Conservation (phyloP, 208 protist species). For the Blechomonas ayalai region DNA sequence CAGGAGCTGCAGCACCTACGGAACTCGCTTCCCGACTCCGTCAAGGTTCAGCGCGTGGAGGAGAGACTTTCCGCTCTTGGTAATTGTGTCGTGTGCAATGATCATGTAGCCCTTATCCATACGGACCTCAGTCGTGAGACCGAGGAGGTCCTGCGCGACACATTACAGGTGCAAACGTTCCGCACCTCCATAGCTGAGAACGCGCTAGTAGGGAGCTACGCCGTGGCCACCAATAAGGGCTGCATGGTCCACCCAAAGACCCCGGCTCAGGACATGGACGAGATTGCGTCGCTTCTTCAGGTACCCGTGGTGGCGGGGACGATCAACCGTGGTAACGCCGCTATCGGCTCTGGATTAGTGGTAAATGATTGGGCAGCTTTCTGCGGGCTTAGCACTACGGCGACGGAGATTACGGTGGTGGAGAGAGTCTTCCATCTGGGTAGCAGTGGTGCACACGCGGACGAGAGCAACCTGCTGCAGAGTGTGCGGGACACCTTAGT, state of each 20-base stretch:
- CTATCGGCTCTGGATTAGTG: constrained; percentile 92
- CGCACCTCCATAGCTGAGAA: constrained; percentile 97
- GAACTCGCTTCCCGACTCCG: constrained; percentile 97
- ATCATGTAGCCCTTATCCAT: constrained; percentile 99
- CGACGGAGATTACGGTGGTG: constrained; percentile 98
- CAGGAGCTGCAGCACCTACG: constrained; percentile 99
- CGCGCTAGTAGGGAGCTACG: constrained; percentile 98
- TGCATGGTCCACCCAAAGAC: constrained; percentile 97
- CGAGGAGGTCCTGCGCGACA: constrained; percentile 99
- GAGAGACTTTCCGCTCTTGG: constrained; percentile 98
- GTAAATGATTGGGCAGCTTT: constrained; percentile 99
- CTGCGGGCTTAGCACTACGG: constrained; percentile 97
- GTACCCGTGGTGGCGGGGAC: constrained; percentile 99
- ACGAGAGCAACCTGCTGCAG: constrained; percentile 74
- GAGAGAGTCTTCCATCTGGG: constrained; percentile 98
- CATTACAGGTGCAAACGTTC: constrained; percentile 98
- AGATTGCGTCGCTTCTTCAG: constrained; percentile 97
- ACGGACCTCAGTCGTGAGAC: constrained; percentile 99
- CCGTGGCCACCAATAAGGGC: constrained; percentile 97
- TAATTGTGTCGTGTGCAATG: constrained; percentile 99
- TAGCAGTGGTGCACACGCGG: constrained; percentile 34
- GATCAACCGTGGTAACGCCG: constrained; percentile 97
- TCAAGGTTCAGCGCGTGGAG: constrained; percentile 97
- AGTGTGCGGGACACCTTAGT: constrained; percentile 82
- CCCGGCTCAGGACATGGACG: constrained; percentile 97